Percentiles rank a stretch among this genome's conserved stretches.
Conservation (phyloP, 225 moss, liverwort and hornwort genomes). For the Asterella californica region DNA sequence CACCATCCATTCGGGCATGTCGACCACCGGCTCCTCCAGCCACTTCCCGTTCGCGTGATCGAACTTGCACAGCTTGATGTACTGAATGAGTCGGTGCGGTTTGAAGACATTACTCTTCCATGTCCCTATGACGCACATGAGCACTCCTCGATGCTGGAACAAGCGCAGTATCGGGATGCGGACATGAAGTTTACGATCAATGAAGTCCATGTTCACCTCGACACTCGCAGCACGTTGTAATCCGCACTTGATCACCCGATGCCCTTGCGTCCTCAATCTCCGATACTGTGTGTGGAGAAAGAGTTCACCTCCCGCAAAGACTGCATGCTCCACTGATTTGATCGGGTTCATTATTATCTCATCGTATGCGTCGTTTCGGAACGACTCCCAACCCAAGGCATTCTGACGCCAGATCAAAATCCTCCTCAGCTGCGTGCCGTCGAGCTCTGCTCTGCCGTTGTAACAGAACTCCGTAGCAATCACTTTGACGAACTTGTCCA, state of each 20-base stretch:
- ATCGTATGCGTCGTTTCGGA: neutral
- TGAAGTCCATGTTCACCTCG: constrained; percentile 1
- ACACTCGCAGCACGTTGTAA: neutral
- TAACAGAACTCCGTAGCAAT: neutral
- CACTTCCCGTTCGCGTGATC: neutral
- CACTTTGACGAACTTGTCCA: constrained; percentile 4
- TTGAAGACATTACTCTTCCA: neutral
- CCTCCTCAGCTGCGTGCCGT: neutral
- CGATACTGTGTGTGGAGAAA: neutral
- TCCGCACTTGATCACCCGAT: neutral
- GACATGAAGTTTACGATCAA: no score
- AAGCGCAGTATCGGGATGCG: neutral
- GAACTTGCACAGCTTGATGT: neutral
- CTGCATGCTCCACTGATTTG: neutral
- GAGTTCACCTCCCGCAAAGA: constrained; percentile 2
- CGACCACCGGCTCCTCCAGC: neutral
- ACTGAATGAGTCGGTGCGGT: neutral
- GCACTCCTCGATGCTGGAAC: constrained; percentile 13
- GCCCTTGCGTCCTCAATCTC: neutral
- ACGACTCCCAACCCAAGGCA: neutral
- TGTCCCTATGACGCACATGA: neutral
- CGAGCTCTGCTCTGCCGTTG: neutral
- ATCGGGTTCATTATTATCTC: neutral
- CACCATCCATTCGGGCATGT: neutral
- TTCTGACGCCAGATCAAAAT: neutral